Evolutionary conservation across 352 stramenopile species (phyloP).

Genomic region (Phytophthora citricola): DNA sequence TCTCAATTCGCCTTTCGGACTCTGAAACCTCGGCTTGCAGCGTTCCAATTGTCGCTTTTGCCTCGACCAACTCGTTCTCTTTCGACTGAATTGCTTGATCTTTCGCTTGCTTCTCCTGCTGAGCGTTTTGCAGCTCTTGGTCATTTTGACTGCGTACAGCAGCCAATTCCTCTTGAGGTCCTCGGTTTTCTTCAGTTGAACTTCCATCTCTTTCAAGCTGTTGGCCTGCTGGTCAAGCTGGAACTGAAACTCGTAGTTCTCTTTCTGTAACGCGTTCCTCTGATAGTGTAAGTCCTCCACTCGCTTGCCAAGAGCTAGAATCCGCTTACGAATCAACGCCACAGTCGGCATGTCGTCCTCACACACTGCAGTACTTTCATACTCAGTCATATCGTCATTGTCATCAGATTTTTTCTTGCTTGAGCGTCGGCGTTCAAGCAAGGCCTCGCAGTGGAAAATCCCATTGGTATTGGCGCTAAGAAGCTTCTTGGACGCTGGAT

Average conservation of each 20-base stretch:
- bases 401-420: constrained; percentile 17
- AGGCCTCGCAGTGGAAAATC: constrained; percentile 56
- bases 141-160: constrained; percentile 35
- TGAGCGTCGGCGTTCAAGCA: constrained; percentile 47
- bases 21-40: constrained; percentile 28
- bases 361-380: constrained; percentile 13
- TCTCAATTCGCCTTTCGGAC: constrained; percentile 25
- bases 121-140: constrained; percentile 15
- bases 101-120: constrained; percentile 38
- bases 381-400: constrained; percentile 33
- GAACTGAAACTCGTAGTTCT: constrained; percentile 80
- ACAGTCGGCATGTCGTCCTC: constrained; percentile 35
- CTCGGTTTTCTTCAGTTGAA: constrained; percentile 37
- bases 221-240: constrained; percentile 63
- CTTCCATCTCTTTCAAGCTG: constrained; percentile 57
- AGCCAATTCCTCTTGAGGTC: constrained; percentile 54
- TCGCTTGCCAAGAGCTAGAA: constrained; percentile 66
- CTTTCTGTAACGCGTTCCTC: constrained; percentile 72
- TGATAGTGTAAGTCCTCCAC: constrained; percentile 78
- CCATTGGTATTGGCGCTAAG: constrained; percentile 52
- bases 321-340: constrained; percentile 60
- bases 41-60: constrained; percentile 31
- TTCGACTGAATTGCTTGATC: constrained; percentile 27
- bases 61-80: constrained; percentile 38
- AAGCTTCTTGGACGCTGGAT: constrained; percentile 46